phyloP scores from a whole-genome alignment of 805 yeast genomes.

The Saccharomycopsis sp. region DNA sequence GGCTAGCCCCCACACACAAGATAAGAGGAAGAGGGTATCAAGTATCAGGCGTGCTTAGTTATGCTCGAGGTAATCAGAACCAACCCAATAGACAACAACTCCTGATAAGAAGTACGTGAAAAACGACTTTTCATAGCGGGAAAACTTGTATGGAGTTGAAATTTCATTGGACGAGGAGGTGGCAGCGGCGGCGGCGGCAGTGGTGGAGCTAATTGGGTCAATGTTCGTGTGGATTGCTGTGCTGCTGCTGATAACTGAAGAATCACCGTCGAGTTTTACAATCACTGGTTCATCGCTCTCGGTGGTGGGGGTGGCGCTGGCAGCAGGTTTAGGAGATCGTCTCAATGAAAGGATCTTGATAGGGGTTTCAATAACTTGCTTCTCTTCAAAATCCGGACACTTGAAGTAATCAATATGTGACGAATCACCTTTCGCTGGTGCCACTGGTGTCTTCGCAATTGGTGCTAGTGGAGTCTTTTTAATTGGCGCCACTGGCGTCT shows the following conservation, averaged over 20 bases:
- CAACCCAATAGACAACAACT: conserved; percentile 5
- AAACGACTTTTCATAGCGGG: conserved; percentile 10
- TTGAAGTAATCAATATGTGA: conserved; percentile 4
- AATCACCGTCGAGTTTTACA: not conserved
- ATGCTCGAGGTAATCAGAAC: not conserved
- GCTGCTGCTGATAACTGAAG: not conserved
- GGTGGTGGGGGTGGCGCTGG: not conserved
- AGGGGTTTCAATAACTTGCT: conserved; percentile 10
- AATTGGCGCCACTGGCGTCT: not conserved
- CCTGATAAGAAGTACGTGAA: conserved; percentile 7
- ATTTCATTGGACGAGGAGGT: not conserved
- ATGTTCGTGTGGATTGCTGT: not conserved
- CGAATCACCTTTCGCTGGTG: not conserved
- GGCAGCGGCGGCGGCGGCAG: not conserved
- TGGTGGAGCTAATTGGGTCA: not conserved
- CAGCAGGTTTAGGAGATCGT: not conserved
- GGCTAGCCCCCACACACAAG: too few relatives aligned
- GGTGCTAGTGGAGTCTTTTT: not conserved
- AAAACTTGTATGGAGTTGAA: conserved; percentile 8
- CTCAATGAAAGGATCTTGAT: conserved; percentile 1
- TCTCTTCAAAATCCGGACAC: conserved; percentile 2
- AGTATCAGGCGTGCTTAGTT: not conserved
- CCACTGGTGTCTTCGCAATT: not conserved
- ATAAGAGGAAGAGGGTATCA: too few relatives aligned
- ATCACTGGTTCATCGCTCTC: not conserved